Evolutionary conservation across 2,329 filamentous ascomycete genomes (phyloP), one percentile per base, ranked within the genome.

Genomic region (Ceratocystis albifundus): DNA sequence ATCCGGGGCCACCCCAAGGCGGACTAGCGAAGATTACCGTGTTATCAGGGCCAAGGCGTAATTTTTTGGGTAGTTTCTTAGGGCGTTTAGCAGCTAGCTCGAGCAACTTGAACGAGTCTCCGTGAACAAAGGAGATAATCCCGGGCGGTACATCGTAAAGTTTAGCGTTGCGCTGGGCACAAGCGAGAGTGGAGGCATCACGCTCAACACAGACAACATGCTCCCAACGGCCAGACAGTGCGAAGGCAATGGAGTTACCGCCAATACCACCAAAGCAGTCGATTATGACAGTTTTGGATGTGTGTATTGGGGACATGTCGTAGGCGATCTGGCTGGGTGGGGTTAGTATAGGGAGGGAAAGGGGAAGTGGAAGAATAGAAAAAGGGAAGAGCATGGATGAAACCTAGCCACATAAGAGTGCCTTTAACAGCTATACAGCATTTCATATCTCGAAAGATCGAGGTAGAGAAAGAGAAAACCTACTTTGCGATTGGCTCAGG

Each of bases 191-290:
- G 8, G 85, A 82, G 2, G 86, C 79, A 72, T 97, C 87, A 71
- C 87, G 88, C 76, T 99, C 94, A 70, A 99, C 88, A 53, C 89
- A 90, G 73, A 97, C 90, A 69, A 99, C 84, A 69, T 84, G 86
- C 64, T 86, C 83, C 88, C 90, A 99, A 69, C 86, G 84, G 22
- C 82, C 84, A 0, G 87, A 89, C 8, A 86, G 82, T 20, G 94
- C 93, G 71, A 99, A 95, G n/a, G 92, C 90, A 71, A 99, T 97
- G 28, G 88, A 84, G 74, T 99, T 99, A 65, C 92, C 94, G 46
- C 95, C 94, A 0, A 89, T 91, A 55, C 94, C 94, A 32, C 87
- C 89, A 76, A 99, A 99, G 59, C 88, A 84, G 75, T 99, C 94
- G 68, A 99, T 84, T 46, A 99, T 78, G 45, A 87, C 83, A 8